A percentile compares a stretch with the other conserved stretches of the same genome.
Evolutionary conservation across 2,329 filamentous ascomycete species (phyloP).

Genomic region (Talaromyces sp.): DNA sequence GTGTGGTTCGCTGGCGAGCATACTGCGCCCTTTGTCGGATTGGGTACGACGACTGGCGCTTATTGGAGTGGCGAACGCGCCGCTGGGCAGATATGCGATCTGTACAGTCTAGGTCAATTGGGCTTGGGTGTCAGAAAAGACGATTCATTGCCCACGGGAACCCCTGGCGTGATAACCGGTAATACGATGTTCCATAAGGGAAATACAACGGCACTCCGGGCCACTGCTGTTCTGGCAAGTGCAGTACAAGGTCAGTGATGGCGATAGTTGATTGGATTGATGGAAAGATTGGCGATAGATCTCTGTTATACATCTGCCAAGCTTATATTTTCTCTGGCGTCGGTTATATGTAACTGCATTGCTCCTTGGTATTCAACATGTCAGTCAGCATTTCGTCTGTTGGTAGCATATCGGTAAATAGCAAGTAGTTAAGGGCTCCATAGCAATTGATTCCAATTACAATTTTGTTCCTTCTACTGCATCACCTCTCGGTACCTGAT

Average conservation of each 20-base stretch:
- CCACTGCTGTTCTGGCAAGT: constrained; percentile 13
- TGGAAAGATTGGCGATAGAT: neutral
- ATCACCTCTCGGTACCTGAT: neutral
- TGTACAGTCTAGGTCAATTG: constrained; percentile 28
- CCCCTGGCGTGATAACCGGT: constrained; percentile 7
- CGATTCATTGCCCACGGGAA: constrained; percentile 33
- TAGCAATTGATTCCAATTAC: neutral
- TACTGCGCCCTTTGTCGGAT: constrained; percentile 81
- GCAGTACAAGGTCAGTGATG: constrained; percentile 18
- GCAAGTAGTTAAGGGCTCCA: neutral
- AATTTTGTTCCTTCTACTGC: neutral
- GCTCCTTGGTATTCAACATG: constrained; percentile 5
- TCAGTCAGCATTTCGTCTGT: neutral
- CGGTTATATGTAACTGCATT: constrained; percentile 1
- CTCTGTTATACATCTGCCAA: neutral
- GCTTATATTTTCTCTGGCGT: neutral
- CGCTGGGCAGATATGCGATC: constrained; percentile 54
- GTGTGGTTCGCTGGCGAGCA: constrained; percentile 90
- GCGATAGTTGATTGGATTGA: neutral
- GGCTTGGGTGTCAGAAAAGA: constrained; percentile 29
- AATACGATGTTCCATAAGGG: constrained; percentile 22
- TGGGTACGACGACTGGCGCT: constrained; percentile 86
- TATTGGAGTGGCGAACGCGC: constrained; percentile 88
- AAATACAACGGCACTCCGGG: constrained; percentile 13
- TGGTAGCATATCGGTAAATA: neutral